Conservation (phyloP, 768 basidiomycete genomes). For the Dacryopinax primogenitus region DNA sequence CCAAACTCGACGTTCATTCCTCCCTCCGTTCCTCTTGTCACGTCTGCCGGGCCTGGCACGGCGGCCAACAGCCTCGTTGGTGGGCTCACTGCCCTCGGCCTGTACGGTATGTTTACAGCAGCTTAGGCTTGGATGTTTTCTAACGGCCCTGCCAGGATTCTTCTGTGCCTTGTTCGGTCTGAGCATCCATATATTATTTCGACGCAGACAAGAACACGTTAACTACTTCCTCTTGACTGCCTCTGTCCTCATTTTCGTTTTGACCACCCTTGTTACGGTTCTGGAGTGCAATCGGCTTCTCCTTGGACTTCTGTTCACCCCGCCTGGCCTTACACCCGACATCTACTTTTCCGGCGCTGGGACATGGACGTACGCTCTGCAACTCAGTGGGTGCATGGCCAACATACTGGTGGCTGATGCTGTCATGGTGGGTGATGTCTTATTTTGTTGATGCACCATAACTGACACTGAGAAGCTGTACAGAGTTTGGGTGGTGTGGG, state of each 20-base stretch:
- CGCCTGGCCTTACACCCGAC: background rate
- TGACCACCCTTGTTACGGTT: background rate
- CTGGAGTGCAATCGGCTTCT: background rate
- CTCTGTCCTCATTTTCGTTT: background rate
- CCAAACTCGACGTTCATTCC: background rate
- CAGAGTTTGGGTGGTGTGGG: background rate
- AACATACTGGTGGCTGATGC: background rate
- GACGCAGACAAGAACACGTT: background rate
- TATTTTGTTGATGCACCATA: background rate
- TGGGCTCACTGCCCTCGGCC: background rate
- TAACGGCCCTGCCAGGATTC: background rate
- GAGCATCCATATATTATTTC: background rate
- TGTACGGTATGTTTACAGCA: background rate
- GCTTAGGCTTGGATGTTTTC: background rate
- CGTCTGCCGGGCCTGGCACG: background rate
- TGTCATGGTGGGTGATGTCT: background rate
- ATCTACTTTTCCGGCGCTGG: background rate
- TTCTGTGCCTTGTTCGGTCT: background rate
- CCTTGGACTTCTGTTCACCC: background rate
- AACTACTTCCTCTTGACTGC: background rate
- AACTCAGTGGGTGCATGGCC: background rate
- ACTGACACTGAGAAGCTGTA: background rate
- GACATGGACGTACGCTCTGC: background rate
- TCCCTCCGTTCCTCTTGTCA: background rate
- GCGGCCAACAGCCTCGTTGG: conserved; percentile 1